Percentiles rank a stretch among this genome's conserved stretches.
Conservation (phyloP, 306 rosid species). For the Rosa chinensis region DNA sequence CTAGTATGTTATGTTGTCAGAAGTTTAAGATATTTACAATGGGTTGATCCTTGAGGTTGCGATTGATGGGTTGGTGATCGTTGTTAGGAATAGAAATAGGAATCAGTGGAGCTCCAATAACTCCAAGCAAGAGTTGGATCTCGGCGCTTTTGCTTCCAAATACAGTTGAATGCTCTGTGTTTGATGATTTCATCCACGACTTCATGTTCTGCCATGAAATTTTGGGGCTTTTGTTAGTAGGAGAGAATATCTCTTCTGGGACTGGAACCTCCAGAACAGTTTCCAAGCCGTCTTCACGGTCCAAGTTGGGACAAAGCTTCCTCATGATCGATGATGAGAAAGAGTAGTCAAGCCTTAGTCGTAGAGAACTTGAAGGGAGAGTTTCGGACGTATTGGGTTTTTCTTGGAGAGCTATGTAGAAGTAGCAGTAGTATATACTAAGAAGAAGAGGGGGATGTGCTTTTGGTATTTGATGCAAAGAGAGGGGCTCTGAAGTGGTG, state of each 20-base stretch:
- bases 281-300: conserved; percentile 84
- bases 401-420: conserved; percentile 12
- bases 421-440: neutral
- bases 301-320: conserved; percentile 87
- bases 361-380: neutral
- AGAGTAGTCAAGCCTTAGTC: neutral
- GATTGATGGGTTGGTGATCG: conserved; percentile 51
- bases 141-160: conserved; percentile 68
- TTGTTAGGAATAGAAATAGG: conserved; percentile 57
- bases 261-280: conserved; percentile 96
- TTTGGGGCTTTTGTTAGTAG: conserved; percentile 38
- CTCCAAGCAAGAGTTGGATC: conserved; percentile 83
- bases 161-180: conserved; percentile 42
- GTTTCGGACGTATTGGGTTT: neutral
- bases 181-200: conserved; percentile 68
- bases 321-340: conserved; percentile 47
- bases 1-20: neutral
- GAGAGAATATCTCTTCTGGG: conserved; percentile 70
- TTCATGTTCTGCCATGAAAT: conserved; percentile 81
- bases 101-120: conserved; percentile 83
- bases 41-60: conserved; percentile 71
- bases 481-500: conserved; percentile 15
- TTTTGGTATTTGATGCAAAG: conserved; percentile 31
- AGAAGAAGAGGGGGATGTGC: conserved; percentile 6
- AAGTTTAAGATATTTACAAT: conserved; percentile 47